These are phyloP conservation scores for Sphaerulina vaccinii DNA, from an alignment of 2,329 filamentous ascomycete species.

Conservation along the genomic window DNA sequence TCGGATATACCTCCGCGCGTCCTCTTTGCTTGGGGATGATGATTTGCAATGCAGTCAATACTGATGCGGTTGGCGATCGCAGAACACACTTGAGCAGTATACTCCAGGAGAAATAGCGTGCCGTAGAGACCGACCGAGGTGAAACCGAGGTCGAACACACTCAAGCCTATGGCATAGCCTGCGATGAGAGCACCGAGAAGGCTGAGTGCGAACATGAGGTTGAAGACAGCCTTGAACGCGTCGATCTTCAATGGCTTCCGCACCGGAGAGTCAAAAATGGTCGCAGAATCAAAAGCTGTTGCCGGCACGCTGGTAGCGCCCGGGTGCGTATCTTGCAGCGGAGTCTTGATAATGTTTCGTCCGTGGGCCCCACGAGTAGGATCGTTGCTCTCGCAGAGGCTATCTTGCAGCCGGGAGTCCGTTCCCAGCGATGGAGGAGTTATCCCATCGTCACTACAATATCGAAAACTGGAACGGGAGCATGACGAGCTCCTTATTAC, in stretches of 20 bases:
- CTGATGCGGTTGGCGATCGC: conserved; percentile 5
- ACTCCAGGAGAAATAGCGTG: conserved; percentile 4
- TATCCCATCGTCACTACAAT: too few species aligned
- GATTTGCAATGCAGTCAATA: conserved; percentile 5
- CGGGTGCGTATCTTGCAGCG: too few species aligned
- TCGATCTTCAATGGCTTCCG: background rate
- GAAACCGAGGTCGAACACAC: conserved; percentile 8
- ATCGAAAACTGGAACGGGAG: too few species aligned
- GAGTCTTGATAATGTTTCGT: too few species aligned
- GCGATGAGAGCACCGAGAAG: conserved; percentile 9
- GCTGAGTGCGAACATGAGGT: background rate
- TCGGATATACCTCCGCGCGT: background rate
- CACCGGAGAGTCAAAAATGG: conserved; percentile 2
- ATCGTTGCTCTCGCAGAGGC: too few species aligned
- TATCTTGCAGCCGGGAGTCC: too few species aligned
- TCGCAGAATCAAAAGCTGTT: background rate
- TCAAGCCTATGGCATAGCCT: conserved; percentile 5
- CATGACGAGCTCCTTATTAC: too few species aligned
- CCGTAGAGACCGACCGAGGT: conserved; percentile 9
- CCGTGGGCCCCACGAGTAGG: too few species aligned
- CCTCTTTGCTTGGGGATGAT: background rate
- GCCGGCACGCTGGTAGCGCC: background rate
- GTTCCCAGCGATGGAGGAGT: too few species aligned
- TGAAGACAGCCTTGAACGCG: conserved; percentile 1
- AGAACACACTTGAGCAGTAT: conserved; percentile 1